Percentiles rank a stretch among this genome's conserved stretches.
Evolutionary conservation across 1,139 yeast genomes (phyloP).

Genomic region (Pneumocystis jirovecii): DNA sequence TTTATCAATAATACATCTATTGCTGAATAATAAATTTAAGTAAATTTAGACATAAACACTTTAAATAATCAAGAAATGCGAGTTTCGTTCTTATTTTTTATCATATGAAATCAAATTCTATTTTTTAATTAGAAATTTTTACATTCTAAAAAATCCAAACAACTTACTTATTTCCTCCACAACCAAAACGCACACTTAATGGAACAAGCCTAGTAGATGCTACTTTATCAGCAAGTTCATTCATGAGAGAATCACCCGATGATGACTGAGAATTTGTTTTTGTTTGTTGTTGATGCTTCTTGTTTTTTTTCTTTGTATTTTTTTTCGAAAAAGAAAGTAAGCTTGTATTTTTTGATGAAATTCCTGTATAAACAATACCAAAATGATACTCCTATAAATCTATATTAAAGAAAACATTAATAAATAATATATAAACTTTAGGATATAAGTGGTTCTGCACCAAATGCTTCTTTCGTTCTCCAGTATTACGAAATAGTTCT

Average conservation of each 20-base stretch:
- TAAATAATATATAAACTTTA: constrained; percentile 19
- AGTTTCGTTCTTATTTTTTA: neutral
- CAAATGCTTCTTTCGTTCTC: constrained; percentile 34
- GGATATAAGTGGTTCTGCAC: constrained; percentile 40
- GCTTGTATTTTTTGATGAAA: neutral
- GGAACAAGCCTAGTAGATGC: neutral
- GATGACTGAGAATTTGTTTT: neutral
- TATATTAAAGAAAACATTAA: neutral
- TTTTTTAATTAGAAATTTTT: neutral
- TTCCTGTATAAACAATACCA: neutral
- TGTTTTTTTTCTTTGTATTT: neutral
- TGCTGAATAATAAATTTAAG: neutral
- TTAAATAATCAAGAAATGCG: no score
- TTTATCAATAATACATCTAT: neutral
- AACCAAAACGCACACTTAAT: neutral
- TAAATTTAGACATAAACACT: no score
- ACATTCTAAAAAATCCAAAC: neutral
- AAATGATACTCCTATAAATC: neutral
- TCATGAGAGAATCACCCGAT: neutral
- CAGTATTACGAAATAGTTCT: constrained; percentile 24
- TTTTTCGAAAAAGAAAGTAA: neutral
- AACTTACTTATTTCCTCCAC: neutral
- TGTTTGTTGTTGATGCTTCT: neutral
- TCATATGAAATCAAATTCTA: neutral
- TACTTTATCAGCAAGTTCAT: neutral